These are phyloP conservation scores for Hypoxylon crocopeplum DNA, from an alignment of 495 filamentous ascomycete species.

Conservation along the genomic window DNA sequence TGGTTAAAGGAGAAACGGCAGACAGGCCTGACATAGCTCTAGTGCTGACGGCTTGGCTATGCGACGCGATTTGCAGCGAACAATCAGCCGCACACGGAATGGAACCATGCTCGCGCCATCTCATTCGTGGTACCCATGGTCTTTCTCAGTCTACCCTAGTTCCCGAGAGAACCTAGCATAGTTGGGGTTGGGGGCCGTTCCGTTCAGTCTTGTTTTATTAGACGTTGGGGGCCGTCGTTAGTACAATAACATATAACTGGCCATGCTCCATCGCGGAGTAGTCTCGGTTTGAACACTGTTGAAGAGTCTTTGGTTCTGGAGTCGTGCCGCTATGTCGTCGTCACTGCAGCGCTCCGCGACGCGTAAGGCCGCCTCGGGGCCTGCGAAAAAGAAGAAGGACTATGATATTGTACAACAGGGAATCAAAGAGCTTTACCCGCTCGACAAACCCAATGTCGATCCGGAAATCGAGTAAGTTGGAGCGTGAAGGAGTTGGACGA, in stretches of 20 bases:
- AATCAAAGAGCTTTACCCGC: constrained; percentile 42
- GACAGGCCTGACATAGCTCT: constrained; percentile 9
- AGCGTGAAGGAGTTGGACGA: not conserved
- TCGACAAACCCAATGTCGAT: constrained; percentile 29
- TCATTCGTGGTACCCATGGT: constrained; percentile 12
- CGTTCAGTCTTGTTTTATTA: not conserved
- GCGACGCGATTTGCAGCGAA: constrained; percentile 2
- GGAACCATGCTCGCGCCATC: constrained; percentile 14
- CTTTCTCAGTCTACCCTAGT: not conserved
- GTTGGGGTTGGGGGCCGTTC: constrained; percentile 11
- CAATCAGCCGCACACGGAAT: constrained; percentile 31
- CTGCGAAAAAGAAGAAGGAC: constrained; percentile 39
- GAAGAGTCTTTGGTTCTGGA: not conserved
- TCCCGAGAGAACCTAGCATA: not conserved
- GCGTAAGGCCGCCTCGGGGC: constrained; percentile 36
- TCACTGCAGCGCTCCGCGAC: constrained; percentile 39
- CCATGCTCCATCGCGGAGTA: constrained; percentile 1
- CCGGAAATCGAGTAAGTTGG: constrained; percentile 42
- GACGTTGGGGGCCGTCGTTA: not conserved
- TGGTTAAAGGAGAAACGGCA: too few relatives aligned
- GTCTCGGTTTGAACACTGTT: not conserved
- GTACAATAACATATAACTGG: constrained; percentile 21
- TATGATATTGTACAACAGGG: constrained; percentile 40
- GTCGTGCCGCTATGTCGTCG: constrained; percentile 32
- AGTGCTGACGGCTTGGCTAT: constrained; percentile 24